A percentile compares a stretch with the other conserved stretches of the same genome.
phyloP scores from a whole-genome alignment of 202 grass and related monocot species.

The Cymbopogon flexuosus region DNA sequence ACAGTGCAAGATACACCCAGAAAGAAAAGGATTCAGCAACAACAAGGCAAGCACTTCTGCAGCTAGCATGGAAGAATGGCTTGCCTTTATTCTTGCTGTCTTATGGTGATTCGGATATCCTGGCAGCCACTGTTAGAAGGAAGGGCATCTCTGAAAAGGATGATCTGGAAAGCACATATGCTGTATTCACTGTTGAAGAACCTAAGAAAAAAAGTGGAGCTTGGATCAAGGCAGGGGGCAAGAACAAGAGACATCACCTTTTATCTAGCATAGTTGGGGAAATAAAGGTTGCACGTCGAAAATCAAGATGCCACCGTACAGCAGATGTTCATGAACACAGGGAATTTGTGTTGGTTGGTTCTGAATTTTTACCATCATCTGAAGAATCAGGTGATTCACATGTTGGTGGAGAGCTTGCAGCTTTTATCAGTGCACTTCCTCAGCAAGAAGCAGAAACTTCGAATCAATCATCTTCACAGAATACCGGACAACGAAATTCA shows the following conservation, averaged over 20 bases:
- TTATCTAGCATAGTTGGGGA: slow-evolving; percentile 73
- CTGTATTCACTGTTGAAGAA: slow-evolving; percentile 76
- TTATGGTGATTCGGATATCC: slow-evolving; percentile 74
- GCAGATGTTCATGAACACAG: slow-evolving; percentile 43
- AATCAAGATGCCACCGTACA: slow-evolving; percentile 41
- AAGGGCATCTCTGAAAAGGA: slow-evolving; percentile 42
- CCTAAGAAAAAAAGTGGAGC: slow-evolving; percentile 65
- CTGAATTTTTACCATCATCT: slow-evolving; percentile 41
- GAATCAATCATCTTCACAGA: slow-evolving; percentile 22
- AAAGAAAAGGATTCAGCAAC: slow-evolving; percentile 48
- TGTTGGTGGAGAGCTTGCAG: slow-evolving; percentile 60
- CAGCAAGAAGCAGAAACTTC: slow-evolving; percentile 37
- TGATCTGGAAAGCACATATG: slow-evolving; percentile 64
- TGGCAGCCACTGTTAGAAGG: slow-evolving; percentile 72
- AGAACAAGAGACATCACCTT: slow-evolving; percentile 73
- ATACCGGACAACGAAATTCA: slow-evolving; percentile 8
- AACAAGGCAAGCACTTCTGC: slow-evolving; percentile 81
- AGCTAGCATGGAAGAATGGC: slow-evolving; percentile 85
- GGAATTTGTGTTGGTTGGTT: slow-evolving; percentile 82
- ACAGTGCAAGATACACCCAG: slow-evolving; percentile 40
- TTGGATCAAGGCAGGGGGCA: slow-evolving; percentile 59
- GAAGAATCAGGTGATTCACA: slow-evolving; percentile 36
- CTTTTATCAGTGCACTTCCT: slow-evolving; percentile 51
- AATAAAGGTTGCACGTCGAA: slow-evolving; percentile 51
- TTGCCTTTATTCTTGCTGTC: slow-evolving; percentile 92